Evolutionary conservation across 805 yeast species (phyloP), one percentile per base, ranked within the genome.

Genomic region (Jamesozyma jinghongensis): DNA sequence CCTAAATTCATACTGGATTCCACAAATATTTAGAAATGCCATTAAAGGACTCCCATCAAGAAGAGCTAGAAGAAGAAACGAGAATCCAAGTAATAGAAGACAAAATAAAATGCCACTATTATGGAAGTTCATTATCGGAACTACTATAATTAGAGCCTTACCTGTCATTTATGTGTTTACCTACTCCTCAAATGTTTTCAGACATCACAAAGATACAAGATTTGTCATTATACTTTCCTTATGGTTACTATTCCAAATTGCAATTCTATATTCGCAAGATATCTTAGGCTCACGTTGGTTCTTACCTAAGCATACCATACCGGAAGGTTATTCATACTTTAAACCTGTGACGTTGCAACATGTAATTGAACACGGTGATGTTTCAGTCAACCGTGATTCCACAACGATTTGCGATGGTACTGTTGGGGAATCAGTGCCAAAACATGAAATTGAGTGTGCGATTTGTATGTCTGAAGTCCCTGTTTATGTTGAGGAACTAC

Each of bases 321-420:
- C 95, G n/a, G 75, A 81, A 46, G 77, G 88, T 0, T 87, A 86
- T 54, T 80, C 85, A 48, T 88, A 88, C 54, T 95, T 87, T 56
- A 58, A 53, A 36, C 40, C 54, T 5, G 56, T 58, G 8, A 42
- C 61, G 3, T 43, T 50, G 4, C 45, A 53, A 27, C 54, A 59
- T 17, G 44, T 60, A 32, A 40, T 50, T 49, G 61, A 54, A 53
- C 63, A 61, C 35, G 61, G 61, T 16, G 48, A 41, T 47, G 16
- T 14, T 4, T 10, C 17, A 10, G 8, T 5, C 10, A 3, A 7
- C 3, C 10, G 40, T 10, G 37, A 40, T 19, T 14, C 37, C 8
- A 8, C 12, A 3, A 28, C 17, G 3, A 12, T 20, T n/a, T 7
- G 7, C 12, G 13, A 32, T 14, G 32, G 19, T 27, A 5, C 26